Percentiles rank a stretch among this genome's conserved stretches.
These are phyloP conservation scores for Candida vartiovaarae DNA, from an alignment of 805 yeast genomes.

Conservation along the genomic window DNA sequence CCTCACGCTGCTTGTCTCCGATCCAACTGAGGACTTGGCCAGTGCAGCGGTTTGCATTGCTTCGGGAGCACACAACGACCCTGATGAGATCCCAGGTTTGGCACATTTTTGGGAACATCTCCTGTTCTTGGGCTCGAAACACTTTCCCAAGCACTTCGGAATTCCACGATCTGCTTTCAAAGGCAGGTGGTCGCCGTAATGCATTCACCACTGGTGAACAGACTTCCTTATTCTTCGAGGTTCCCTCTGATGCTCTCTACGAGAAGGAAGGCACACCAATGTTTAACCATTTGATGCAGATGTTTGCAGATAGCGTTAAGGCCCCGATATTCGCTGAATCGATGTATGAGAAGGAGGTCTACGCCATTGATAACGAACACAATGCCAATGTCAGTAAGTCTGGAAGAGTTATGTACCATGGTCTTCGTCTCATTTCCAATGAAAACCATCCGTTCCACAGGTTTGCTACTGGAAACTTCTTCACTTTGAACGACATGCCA, in stretches of 20 bases:
- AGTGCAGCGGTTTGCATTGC: constrained; percentile 71
- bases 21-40: constrained; percentile 56
- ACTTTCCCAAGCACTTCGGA: constrained; percentile 41
- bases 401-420: constrained; percentile 51
- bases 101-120: constrained; percentile 90
- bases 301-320: constrained; percentile 45
- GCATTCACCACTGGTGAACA: constrained; percentile 66
- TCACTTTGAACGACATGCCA: constrained; percentile 37
- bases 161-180: constrained; percentile 36
- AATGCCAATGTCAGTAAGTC: constrained; percentile 37
- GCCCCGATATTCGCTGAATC: constrained; percentile 41
- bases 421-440: constrained; percentile 43
- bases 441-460: constrained; percentile 45
- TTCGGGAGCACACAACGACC: constrained; percentile 79
- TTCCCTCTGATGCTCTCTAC: constrained; percentile 37
- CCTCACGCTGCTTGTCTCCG: constrained; percentile 62
- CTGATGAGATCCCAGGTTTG: constrained; percentile 60
- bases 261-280: constrained; percentile 24
- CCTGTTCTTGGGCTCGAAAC: constrained; percentile 48
- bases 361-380: constrained; percentile 64
- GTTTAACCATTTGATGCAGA: constrained; percentile 38
- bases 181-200: constrained; percentile 51
- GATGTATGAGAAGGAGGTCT: constrained; percentile 42
- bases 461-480: constrained; percentile 58
- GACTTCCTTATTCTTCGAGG: constrained; percentile 56